Evolutionary conservation across 2,329 filamentous ascomycete genomes (phyloP).

Genomic region (Sphaceloma murrayae): DNA sequence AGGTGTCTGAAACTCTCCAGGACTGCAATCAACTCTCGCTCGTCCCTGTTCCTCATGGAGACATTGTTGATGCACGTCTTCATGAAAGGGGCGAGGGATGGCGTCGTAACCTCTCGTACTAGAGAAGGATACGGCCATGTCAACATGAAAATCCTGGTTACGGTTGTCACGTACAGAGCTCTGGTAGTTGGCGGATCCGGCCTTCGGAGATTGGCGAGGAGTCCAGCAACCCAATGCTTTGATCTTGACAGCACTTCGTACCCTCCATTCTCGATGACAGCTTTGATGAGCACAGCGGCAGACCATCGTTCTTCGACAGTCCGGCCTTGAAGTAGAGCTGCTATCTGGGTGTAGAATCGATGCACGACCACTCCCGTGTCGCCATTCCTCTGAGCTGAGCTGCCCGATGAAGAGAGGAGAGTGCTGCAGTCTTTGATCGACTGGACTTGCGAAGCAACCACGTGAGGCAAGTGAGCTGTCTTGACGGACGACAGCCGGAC

Average conservation of each 20-base stretch:
- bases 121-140: constrained; percentile 76
- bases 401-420: constrained; percentile 53
- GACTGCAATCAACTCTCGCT: constrained; percentile 48
- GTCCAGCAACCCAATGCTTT: constrained; percentile 65
- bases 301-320: constrained; percentile 65
- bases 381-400: constrained; percentile 49
- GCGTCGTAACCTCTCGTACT: constrained; percentile 78
- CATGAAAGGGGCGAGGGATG: constrained; percentile 65
- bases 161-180: constrained; percentile 62
- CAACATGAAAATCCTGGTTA: constrained; percentile 75
- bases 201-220: constrained; percentile 70
- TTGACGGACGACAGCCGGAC: constrained; percentile 62
- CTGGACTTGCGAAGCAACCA: constrained; percentile 58
- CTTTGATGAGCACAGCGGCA: constrained; percentile 69
- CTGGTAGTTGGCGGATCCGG: constrained; percentile 66
- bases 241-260: constrained; percentile 69
- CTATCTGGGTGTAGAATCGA: constrained; percentile 70
- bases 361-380: constrained; percentile 65
- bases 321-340: constrained; percentile 67
- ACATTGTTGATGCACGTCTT: constrained; percentile 60
- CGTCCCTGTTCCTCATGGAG: constrained; percentile 29
- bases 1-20: constrained; percentile 63
- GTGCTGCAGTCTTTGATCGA: constrained; percentile 46
- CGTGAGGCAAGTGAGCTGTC: constrained; percentile 60
- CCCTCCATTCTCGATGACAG: constrained; percentile 70